phyloP scores from a whole-genome alignment of 306 rosid genomes.

The Betula pendula region DNA sequence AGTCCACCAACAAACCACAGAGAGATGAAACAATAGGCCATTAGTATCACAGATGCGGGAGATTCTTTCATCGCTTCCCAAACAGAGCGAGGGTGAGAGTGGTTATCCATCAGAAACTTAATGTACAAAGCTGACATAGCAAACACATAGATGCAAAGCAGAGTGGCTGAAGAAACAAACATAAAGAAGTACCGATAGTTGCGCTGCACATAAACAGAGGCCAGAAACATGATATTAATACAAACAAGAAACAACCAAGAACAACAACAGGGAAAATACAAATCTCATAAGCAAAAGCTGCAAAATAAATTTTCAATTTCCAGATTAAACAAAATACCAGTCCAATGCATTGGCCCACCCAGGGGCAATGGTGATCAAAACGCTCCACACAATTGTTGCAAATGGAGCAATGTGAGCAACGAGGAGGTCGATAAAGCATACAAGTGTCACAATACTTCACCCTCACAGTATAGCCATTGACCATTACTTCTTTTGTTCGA shows the following conservation, averaged over 20 bases:
- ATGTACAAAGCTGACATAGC: slow-evolving; percentile 79
- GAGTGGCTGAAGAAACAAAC: slow-evolving; percentile 85
- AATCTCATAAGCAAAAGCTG: neutral
- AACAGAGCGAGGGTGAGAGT: slow-evolving; percentile 54
- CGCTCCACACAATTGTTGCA: slow-evolving; percentile 98
- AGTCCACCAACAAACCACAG: slow-evolving; percentile 97
- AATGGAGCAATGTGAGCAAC: slow-evolving; percentile 95
- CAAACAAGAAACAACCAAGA: slow-evolving; percentile 26
- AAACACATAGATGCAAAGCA: slow-evolving; percentile 85
- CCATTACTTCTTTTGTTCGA: slow-evolving; percentile 70
- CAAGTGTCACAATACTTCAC: slow-evolving; percentile 96
- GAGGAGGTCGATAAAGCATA: slow-evolving; percentile 94
- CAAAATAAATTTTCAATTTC: slow-evolving; percentile 1
- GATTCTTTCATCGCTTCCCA: slow-evolving; percentile 93
- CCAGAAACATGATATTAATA: slow-evolving; percentile 24
- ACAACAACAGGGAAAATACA: slow-evolving; percentile 21
- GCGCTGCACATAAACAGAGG: slow-evolving; percentile 58
- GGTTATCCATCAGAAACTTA: slow-evolving; percentile 70
- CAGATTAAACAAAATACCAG: slow-evolving; percentile 56
- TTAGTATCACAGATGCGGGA: slow-evolving; percentile 79
- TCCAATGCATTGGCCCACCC: slow-evolving; percentile 99
- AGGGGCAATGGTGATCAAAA: slow-evolving; percentile 96
- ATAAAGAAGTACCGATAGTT: slow-evolving; percentile 86
- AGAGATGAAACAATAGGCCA: slow-evolving; percentile 79
- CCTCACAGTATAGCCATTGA: slow-evolving; percentile 67